Conservation (phyloP, 2,329 filamentous ascomycete genomes). For the Xylaria sp. region DNA sequence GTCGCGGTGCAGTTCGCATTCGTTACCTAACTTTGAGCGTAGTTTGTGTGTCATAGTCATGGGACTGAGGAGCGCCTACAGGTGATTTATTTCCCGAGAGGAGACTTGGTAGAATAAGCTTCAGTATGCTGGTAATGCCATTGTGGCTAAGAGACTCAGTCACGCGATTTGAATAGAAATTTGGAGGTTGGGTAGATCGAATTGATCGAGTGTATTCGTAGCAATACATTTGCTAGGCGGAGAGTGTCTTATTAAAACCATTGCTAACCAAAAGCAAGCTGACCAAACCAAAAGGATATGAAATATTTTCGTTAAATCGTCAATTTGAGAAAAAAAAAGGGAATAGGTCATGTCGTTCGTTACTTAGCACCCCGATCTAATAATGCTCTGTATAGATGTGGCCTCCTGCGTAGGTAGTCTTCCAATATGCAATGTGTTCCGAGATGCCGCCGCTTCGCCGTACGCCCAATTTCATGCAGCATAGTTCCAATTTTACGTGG, state of each 20-base stretch:
- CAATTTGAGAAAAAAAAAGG: constrained; percentile 19
- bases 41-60: no score
- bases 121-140: no score
- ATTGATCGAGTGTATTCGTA: neutral
- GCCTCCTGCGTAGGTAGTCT: constrained; percentile 14
- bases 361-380: constrained; percentile 15
- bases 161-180: no score
- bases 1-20: no score
- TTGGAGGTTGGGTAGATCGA: neutral
- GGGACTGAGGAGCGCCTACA: no score
- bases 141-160: no score
- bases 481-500: constrained; percentile 22
- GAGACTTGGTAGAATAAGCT: no score
- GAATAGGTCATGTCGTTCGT: constrained; percentile 23
- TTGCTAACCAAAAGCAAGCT: constrained; percentile 9
- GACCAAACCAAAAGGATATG: neutral
- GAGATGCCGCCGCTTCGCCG: constrained; percentile 30
- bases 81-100: no score
- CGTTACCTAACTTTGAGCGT: no score
- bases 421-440: constrained; percentile 19
- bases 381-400: constrained; percentile 15
- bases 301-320: constrained; percentile 18
- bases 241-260: constrained; percentile 16
- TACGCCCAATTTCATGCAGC: constrained; percentile 38
- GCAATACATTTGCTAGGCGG: constrained; percentile 13